Conservation (phyloP, 192 early-diverging fungal species). For the Ambispora gerdemannii region DNA sequence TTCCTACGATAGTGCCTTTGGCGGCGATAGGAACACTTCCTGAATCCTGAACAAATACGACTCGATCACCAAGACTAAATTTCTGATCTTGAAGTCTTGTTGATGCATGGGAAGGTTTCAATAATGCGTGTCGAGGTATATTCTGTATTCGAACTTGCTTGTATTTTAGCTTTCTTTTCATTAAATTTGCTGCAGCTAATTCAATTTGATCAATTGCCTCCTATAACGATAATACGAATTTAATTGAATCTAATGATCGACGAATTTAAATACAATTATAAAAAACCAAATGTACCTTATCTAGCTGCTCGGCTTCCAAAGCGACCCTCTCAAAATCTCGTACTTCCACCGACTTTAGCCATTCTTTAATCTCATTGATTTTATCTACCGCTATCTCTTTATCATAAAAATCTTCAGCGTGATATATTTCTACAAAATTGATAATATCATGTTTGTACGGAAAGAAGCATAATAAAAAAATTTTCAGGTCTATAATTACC, state of each 20-base stretch:
- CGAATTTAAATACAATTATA: neutral
- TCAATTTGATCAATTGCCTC: conserved; percentile 60
- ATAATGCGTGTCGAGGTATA: conserved; percentile 53
- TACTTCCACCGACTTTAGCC: conserved; percentile 60
- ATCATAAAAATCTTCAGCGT: conserved; percentile 61
- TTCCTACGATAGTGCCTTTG: conserved; percentile 80
- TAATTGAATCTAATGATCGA: conserved; percentile 12
- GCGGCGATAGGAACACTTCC: conserved; percentile 77
- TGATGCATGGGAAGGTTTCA: conserved; percentile 78
- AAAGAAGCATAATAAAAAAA: conserved; percentile 32
- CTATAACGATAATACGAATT: conserved; percentile 32
- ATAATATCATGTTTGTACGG: conserved; percentile 33
- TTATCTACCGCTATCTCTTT: conserved; percentile 40
- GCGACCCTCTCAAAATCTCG: conserved; percentile 62
- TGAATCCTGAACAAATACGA: conserved; percentile 66
- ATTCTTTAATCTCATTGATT: conserved; percentile 58
- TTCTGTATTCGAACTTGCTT: conserved; percentile 48
- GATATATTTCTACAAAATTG: conserved; percentile 52
- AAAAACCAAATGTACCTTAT: conserved; percentile 48
- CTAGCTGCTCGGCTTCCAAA: conserved; percentile 61
- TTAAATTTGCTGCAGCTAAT: conserved; percentile 46
- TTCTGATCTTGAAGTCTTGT: conserved; percentile 69
- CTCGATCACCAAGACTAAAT: conserved; percentile 86
- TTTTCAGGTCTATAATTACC: conserved; percentile 29
- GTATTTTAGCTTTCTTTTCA: conserved; percentile 37